Evolutionary conservation across 495 filamentous ascomycete genomes (phyloP).

Genomic region (Elaphomyces granulatus): DNA sequence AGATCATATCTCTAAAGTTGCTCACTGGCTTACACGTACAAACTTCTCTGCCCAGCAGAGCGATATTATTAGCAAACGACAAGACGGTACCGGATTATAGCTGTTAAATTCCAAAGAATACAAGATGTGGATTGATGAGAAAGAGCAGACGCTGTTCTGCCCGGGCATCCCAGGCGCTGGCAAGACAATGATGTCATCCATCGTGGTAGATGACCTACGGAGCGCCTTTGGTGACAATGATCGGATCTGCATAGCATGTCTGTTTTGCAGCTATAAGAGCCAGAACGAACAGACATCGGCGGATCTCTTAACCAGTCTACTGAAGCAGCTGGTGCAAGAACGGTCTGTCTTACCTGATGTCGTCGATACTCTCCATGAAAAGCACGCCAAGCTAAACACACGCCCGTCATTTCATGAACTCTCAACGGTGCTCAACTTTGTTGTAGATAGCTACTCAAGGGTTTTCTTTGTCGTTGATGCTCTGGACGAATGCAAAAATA

Average conservation of each 20-base stretch:
- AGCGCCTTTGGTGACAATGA: slow-evolving; percentile 6
- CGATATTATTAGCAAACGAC: slow-evolving; percentile 8
- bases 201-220: slow-evolving; percentile 18
- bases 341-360: slow-evolving; percentile 8
- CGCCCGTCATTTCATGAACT: slow-evolving; percentile 21
- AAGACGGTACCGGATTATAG: slow-evolving; percentile 29
- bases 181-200: slow-evolving; percentile 25
- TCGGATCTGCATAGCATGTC: slow-evolving; percentile 20
- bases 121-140: slow-evolving; percentile 16
- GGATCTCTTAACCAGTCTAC: slow-evolving; percentile 14
- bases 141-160: slow-evolving; percentile 25
- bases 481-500: slow-evolving; percentile 15
- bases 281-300: slow-evolving; percentile 13
- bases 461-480: slow-evolving; percentile 32
- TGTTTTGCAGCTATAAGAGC: slow-evolving; percentile 28
- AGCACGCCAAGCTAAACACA: slow-evolving; percentile 7
- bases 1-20: too few relatives aligned
- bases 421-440: slow-evolving; percentile 13
- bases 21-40: slow-evolving; percentile 9
- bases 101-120: slow-evolving; percentile 25
- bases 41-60: slow-evolving; percentile 9
- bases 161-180: slow-evolving; percentile 28
- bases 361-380: slow-evolving; percentile 15
- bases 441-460: slow-evolving; percentile 11
- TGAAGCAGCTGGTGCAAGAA: slow-evolving; percentile 16